These are phyloP conservation scores for Mycosphaerelloides madeirae DNA, from an alignment of 2,329 filamentous ascomycete genomes.

Conservation along the genomic window DNA sequence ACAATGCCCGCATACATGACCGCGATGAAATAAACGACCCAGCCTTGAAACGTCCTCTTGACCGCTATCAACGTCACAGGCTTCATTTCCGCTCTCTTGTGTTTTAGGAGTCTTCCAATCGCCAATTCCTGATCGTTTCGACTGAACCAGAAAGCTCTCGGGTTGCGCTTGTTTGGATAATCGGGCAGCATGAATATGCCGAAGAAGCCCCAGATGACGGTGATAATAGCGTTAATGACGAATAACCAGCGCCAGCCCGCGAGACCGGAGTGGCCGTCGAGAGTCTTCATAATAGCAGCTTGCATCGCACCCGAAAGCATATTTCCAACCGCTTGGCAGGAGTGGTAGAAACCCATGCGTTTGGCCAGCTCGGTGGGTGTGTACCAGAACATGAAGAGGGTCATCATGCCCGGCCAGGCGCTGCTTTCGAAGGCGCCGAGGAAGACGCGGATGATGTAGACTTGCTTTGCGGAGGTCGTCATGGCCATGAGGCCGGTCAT, in stretches of 20 bases:
- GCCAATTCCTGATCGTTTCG: slow-evolving; percentile 40
- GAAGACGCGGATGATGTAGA: slow-evolving; percentile 27
- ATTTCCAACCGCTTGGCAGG: slow-evolving; percentile 23
- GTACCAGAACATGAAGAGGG: slow-evolving; percentile 35
- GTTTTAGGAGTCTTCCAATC: slow-evolving; percentile 41
- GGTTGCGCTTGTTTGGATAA: slow-evolving; percentile 34
- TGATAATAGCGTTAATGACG: slow-evolving; percentile 36
- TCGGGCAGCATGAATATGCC: slow-evolving; percentile 38
- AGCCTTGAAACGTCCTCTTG: slow-evolving; percentile 41
- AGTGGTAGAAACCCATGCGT: slow-evolving; percentile 24
- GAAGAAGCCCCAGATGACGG: slow-evolving; percentile 32
- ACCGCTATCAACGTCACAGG: slow-evolving; percentile 42
- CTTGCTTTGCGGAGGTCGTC: slow-evolving; percentile 24
- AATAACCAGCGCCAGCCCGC: slow-evolving; percentile 38
- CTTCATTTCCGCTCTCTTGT: slow-evolving; percentile 45
- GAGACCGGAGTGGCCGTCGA: slow-evolving; percentile 29
- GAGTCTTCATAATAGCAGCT: slow-evolving; percentile 29
- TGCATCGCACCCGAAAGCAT: slow-evolving; percentile 25
- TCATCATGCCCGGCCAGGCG: slow-evolving; percentile 45
- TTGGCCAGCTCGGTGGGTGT: slow-evolving; percentile 24
- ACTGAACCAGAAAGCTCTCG: slow-evolving; percentile 44
- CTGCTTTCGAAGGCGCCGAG: slow-evolving; percentile 30
- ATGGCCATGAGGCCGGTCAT: slow-evolving; percentile 30
- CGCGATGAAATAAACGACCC: slow-evolving; percentile 46
- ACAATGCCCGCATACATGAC: slow-evolving; percentile 45